Evolutionary conservation across 2,329 filamentous ascomycete genomes (phyloP), one percentile per base, ranked within the genome.

Genomic region (Myriosclerotinia duriaeana): DNA sequence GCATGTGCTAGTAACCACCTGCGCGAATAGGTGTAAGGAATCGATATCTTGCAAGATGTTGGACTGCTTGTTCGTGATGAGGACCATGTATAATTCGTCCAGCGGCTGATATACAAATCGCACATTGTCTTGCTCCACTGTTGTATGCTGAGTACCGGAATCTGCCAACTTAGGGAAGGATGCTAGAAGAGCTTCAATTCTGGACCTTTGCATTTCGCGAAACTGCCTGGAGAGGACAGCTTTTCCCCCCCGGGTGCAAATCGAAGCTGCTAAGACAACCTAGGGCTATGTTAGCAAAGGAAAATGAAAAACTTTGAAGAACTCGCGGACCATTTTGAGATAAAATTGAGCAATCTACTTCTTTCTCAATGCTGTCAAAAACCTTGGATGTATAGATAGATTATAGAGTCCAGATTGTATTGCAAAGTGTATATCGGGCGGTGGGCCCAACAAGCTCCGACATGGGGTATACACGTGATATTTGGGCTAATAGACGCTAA

Each of bases 31-130:
- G 79, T 99, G 96, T 68, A 99, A 86, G 68, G 95, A 97, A 81
- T 98, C 95, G 79, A 99, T 99, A 80, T 99, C 95, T 81, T 99
- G 95, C 62, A 99, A 86, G 73, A 99, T 99, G 81, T 99, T 99
- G 79, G 94, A 98, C 83, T 98, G 95, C 75, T 93, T 91, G 84
- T 99, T 99, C 79, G 96, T 99, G 80, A 99, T 98, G 76, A 99
- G 88, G 72, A 99, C 94, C 87, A 99, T 98, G 86, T 99, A 99
- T 71, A 99, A 89, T 83, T 99, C 96, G 81, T 99, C 96, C 71
- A 99, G 86, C 68, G 95, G 96, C 79, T 99, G 95, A 84, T 99
- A 99, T 67, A 99, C 95, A 78, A 97, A 99, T 82, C 95, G 94
- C 76, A 99, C 95, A 82, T 97, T 98, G 83, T 99, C 96, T 81